These are phyloP conservation scores for Conoideocrella luteorostrata DNA, from an alignment of 2,329 filamentous ascomycete species.

Conservation along the genomic window DNA sequence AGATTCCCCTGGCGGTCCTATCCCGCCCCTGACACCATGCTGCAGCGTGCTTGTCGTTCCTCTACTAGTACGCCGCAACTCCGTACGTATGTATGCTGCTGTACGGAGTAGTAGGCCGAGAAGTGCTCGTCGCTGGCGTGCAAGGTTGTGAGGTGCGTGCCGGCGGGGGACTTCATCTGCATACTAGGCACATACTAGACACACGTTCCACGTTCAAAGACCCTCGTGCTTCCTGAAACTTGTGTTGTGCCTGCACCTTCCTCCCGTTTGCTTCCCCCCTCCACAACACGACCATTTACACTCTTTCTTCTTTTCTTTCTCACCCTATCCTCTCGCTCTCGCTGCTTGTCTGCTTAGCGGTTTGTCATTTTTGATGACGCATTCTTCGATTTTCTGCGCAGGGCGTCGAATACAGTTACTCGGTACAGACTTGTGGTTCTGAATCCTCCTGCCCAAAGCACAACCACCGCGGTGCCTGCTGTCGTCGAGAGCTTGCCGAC, in stretches of 20 bases:
- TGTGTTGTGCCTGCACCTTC: not conserved
- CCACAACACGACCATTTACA: not conserved
- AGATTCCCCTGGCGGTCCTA: no score
- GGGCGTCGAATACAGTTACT: constrained; percentile 3
- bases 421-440: not conserved
- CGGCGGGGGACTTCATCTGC: no score
- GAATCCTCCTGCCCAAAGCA: constrained; percentile 1
- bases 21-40: no score
- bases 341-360: constrained; percentile 1
- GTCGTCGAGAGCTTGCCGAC: no score
- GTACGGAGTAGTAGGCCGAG: no score
- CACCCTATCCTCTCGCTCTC: not conserved
- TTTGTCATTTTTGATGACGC: not conserved
- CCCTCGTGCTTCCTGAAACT: constrained; percentile 1
- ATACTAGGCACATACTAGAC: not conserved
- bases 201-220: not conserved
- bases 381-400: constrained; percentile 1
- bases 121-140: no score
- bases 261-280: not conserved
- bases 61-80: no score
- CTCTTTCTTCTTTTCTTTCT: not conserved
- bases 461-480: not conserved
- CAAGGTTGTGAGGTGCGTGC: no score
- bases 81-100: no score
- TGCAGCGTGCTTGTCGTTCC: no score